Evolutionary conservation across 148 eudicot genomes (phyloP).

Genomic region (Rhododendron mucronatum): DNA sequence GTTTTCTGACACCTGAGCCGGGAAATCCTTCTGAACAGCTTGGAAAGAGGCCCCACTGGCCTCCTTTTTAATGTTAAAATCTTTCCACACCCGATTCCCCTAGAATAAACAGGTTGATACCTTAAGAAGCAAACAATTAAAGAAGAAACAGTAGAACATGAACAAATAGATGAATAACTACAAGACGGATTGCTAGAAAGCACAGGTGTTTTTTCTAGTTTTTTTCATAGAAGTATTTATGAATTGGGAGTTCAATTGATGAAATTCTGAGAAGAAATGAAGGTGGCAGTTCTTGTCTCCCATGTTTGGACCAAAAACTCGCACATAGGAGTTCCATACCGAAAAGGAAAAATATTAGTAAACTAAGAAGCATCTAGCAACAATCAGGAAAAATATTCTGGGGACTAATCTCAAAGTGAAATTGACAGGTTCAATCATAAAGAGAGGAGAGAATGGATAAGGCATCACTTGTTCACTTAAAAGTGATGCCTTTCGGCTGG

Average conservation of each 20-base stretch:
- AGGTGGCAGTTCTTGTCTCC: not conserved
- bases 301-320: not conserved
- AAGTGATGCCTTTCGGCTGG: not conserved
- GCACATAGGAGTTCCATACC: not conserved
- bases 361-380: not conserved
- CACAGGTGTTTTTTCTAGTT: not conserved
- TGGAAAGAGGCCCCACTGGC: slow-evolving; percentile 49
- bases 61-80: slow-evolving; percentile 64
- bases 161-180: not conserved
- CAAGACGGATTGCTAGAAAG: not conserved
- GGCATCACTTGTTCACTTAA: not conserved
- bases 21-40: slow-evolving; percentile 43
- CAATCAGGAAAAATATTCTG: not conserved
- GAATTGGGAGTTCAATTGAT: not conserved
- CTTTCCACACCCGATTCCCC: slow-evolving; percentile 52
- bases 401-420: not conserved
- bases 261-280: not conserved
- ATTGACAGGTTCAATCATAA: not conserved
- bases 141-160: not conserved
- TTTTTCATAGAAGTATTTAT: not conserved
- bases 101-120: slow-evolving; percentile 12
- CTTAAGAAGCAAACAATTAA: slow-evolving; percentile 1
- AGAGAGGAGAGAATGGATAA: not conserved
- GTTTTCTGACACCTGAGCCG: slow-evolving; percentile 49
- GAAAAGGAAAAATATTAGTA: not conserved